Evolutionary conservation across 2,329 filamentous ascomycete species (phyloP), one percentile per base, ranked within the genome.

Genomic region (Cladophialophora exuberans): DNA sequence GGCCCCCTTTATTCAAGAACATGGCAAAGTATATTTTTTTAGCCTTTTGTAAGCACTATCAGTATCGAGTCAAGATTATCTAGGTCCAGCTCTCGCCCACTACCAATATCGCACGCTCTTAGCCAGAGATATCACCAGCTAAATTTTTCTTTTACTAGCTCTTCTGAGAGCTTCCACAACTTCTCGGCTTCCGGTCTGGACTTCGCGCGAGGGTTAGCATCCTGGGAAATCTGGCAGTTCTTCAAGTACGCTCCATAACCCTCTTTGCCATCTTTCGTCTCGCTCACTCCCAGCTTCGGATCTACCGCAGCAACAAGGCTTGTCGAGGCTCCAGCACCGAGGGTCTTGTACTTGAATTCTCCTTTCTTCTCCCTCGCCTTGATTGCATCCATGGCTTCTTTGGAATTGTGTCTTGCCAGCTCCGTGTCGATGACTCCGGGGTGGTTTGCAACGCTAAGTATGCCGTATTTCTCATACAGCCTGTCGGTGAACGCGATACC

Each of bases 301-400:
- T 76, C 75, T 23, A 77, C 66, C 6, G 73, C 75, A 10, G 75
- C 73, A 18, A 72, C 69, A 13, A 78, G 60, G 39, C 68, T 72
- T 2, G 75, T 76, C 10, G 72, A 68, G 43, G 69, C 70, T 10
- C 74, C 74, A 75, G 71, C 62, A 73, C 71, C 35, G 68, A 56
- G 13, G 64, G 70, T 45, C 25, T 52, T 52, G 35, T 43, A 62
- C 72, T 74, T 50, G 35, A 18, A 41, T 26, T 30, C 15, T 10
- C 46, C 46, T 6, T 28, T 17, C 35, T 13, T 22, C 17, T 26
- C 33, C 17, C 33, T 49, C 9, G 22, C 46, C 18, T 36, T 28
- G 23, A 49, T 41, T 4, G 35, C 35, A 17, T 31, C 46, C 23
- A 13, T 49, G 47, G 56, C 52, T 53, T 65, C 56, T 64, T 65